phyloP scores from a whole-genome alignment of 1,139 yeast species.

The Pichia sp. region DNA sequence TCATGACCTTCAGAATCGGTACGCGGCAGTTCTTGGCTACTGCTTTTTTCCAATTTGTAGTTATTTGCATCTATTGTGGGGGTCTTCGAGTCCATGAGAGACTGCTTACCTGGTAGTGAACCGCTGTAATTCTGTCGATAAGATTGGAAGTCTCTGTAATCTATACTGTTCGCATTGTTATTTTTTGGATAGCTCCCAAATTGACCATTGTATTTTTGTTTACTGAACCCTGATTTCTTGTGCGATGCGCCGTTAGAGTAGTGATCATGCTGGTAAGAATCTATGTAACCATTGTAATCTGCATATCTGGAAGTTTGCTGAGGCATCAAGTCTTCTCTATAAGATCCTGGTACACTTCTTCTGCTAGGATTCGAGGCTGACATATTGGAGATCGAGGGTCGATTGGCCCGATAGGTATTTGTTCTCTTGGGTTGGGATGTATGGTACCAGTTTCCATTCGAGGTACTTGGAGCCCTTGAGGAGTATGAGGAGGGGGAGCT shows the following conservation, averaged over 20 bases:
- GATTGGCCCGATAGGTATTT: constrained; percentile 3
- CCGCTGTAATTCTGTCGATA: background rate
- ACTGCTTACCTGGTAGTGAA: background rate
- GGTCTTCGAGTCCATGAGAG: constrained; percentile 4
- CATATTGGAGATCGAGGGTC: constrained; percentile 12
- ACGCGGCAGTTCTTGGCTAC: background rate
- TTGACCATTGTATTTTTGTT: constrained; percentile 6
- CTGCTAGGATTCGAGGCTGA: constrained; percentile 3
- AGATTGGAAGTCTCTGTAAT: constrained; percentile 2
- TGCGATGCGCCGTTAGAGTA: background rate
- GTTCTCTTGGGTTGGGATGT: constrained; percentile 1
- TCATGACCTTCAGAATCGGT: constrained; percentile 1
- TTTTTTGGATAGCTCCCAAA: background rate
- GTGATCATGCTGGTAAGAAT: constrained; percentile 5
- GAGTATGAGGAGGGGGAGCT: background rate
- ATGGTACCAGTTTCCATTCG: constrained; percentile 6
- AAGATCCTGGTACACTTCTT: constrained; percentile 2
- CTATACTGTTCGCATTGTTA: background rate
- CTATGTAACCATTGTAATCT: constrained; percentile 10
- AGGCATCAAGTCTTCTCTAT: constrained; percentile 7
- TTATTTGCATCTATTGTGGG: background rate
- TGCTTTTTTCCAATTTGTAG: background rate
- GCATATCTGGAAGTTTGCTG: constrained; percentile 7
- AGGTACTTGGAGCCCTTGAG: background rate
- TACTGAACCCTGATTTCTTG: constrained; percentile 6